Percentiles rank a stretch among this genome's conserved stretches.
Conservation (phyloP, 495 filamentous ascomycete species). For the Aspergillus bertholletiae region DNA sequence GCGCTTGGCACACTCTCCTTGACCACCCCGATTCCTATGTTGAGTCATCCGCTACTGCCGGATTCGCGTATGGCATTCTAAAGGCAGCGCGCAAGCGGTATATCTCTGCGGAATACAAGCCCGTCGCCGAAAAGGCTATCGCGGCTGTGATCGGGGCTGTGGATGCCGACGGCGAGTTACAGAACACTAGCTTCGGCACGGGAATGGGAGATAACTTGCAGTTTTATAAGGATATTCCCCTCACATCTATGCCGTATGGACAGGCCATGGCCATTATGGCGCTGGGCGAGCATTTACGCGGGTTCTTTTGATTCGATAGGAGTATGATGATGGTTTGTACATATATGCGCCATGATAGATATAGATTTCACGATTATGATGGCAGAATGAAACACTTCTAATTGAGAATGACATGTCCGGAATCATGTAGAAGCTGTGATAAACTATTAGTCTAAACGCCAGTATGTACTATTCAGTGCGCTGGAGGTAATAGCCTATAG, state of each 20-base stretch:
- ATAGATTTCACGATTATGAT: too few relatives aligned
- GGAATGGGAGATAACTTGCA: constrained; percentile 63
- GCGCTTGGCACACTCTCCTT: constrained; percentile 67
- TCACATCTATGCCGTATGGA: constrained; percentile 74
- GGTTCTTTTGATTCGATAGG: constrained; percentile 2
- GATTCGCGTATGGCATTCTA: constrained; percentile 71
- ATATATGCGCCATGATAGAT: background rate
- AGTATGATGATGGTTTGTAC: background rate
- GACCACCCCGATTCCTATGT: constrained; percentile 61
- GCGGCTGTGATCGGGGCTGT: constrained; percentile 57
- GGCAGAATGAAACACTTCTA: too few relatives aligned
- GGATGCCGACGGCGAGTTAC: constrained; percentile 58
- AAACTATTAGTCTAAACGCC: too few relatives aligned
- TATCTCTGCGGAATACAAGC: constrained; percentile 45
- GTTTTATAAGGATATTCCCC: constrained; percentile 65
- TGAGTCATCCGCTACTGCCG: constrained; percentile 70
- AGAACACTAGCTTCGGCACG: constrained; percentile 70
- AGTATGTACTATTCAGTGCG: too few relatives aligned
- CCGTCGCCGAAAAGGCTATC: constrained; percentile 57
- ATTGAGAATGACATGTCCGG: too few relatives aligned
- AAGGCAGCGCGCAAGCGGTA: constrained; percentile 67
- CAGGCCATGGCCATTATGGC: constrained; percentile 77
- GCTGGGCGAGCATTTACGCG: constrained; percentile 60
- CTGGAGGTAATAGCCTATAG: too few relatives aligned
- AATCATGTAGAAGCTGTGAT: too few relatives aligned